Percentiles rank a stretch among this genome's conserved stretches.
Conservation (phyloP, 441 rosid species). For the Populus hybrid region DNA sequence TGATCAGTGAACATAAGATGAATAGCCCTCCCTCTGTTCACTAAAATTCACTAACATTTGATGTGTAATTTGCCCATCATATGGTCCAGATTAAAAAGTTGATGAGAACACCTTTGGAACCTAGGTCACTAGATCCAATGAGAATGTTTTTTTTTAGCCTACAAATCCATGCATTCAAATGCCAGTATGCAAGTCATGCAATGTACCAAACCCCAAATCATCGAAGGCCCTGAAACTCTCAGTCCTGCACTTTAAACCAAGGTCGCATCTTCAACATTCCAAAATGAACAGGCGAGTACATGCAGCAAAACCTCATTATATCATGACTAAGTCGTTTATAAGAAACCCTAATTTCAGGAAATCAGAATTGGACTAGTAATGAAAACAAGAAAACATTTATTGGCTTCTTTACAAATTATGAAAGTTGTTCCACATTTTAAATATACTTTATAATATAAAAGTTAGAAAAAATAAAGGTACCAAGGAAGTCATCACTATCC, state of each 20-base stretch:
- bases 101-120: neutral
- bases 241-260: neutral
- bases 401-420: neutral
- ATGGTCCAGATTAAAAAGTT: neutral
- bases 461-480: too few relatives aligned
- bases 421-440: neutral
- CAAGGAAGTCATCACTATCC: neutral
- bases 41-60: neutral
- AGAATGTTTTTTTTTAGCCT: neutral
- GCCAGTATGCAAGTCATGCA: neutral
- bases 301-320: constrained; percentile 4
- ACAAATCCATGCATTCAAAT: neutral
- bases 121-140: neutral
- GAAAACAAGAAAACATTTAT: neutral
- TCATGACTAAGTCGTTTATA: neutral
- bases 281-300: neutral
- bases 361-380: neutral
- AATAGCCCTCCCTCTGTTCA: neutral
- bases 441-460: neutral
- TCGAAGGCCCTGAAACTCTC: neutral
- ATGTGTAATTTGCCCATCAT: neutral
- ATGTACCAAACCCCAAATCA: neutral
- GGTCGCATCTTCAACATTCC: neutral
- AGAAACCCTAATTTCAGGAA: neutral
- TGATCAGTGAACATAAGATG: neutral